Percentiles rank a stretch among this genome's conserved stretches.
Evolutionary conservation across 2,329 filamentous ascomycete species (phyloP).

Genomic region (Xylariaceae sp.): DNA sequence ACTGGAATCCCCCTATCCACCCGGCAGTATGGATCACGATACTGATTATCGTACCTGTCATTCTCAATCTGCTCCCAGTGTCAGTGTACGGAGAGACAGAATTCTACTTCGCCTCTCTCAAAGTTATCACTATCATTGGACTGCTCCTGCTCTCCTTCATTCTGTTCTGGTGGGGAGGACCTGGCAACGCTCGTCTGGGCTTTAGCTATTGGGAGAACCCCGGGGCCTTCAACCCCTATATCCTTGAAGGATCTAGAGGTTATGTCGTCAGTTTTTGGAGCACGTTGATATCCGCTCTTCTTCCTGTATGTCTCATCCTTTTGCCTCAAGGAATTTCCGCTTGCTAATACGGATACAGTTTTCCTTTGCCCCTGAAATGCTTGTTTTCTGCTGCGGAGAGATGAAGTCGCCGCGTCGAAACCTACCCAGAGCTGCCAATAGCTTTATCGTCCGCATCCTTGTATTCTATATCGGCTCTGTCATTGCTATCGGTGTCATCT

Average conservation of each 20-base stretch:
- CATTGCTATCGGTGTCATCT: conserved; percentile 70
- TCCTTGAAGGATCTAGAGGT: conserved; percentile 52
- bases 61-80: conserved; percentile 69
- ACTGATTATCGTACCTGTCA: conserved; percentile 69
- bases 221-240: conserved; percentile 64
- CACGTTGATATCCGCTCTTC: no score
- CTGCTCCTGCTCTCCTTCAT: conserved; percentile 66
- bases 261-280: conserved; percentile 70
- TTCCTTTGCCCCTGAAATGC: not conserved
- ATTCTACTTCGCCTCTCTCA: conserved; percentile 75
- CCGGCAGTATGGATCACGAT: conserved; percentile 71
- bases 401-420: not conserved
- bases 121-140: conserved; percentile 70
- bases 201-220: conserved; percentile 70
- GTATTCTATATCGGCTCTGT: conserved; percentile 63
- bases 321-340: no score
- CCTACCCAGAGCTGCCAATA: not conserved
- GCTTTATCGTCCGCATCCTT: conserved; percentile 66
- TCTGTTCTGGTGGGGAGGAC: conserved; percentile 72
- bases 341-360: no score
- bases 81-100: conserved; percentile 74
- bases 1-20: conserved; percentile 62
- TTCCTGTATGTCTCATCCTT: conserved; percentile 70
- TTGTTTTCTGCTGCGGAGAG: not conserved
- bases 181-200: conserved; percentile 68